Conservation (phyloP, 306 rosid genomes). For the Dalbergia cochinchinensis region DNA sequence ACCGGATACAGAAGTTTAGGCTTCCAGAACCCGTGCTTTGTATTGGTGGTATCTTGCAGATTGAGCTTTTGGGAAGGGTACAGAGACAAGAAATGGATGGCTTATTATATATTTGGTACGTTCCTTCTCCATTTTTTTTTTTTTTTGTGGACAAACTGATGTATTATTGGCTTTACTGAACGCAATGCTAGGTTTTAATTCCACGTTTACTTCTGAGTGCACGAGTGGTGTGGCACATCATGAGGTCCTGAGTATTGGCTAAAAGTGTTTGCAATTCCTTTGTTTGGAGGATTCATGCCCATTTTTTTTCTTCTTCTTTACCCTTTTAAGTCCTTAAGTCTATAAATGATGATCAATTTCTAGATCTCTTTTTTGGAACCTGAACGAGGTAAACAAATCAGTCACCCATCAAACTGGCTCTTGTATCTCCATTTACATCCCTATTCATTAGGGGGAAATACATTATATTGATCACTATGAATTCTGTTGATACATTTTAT, state of each 20-base stretch:
- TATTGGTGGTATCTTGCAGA: conserved; percentile 89
- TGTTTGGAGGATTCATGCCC: conserved; percentile 9
- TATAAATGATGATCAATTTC: too few species aligned
- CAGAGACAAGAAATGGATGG: conserved; percentile 90
- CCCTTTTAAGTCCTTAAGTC: background rate
- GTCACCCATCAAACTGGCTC: too few species aligned
- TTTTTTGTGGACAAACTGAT: conserved; percentile 1
- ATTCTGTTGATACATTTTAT: too few species aligned
- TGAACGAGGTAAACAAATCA: too few species aligned
- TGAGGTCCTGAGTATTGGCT: conserved; percentile 18
- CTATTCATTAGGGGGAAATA: too few species aligned
- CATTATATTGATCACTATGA: too few species aligned
- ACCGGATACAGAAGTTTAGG: conserved; percentile 70
- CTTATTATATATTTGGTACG: conserved; percentile 86
- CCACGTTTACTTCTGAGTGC: conserved; percentile 4
- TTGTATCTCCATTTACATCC: too few species aligned
- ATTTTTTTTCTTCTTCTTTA: background rate
- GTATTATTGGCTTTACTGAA: conserved; percentile 23
- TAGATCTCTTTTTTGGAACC: too few species aligned
- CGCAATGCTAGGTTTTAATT: conserved; percentile 28
- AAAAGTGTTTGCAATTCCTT: conserved; percentile 2
- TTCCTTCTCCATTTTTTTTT: conserved; percentile 37
- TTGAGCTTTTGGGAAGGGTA: conserved; percentile 89
- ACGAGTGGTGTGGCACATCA: conserved; percentile 13
- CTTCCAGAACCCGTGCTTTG: conserved; percentile 96